A percentile compares a stretch with the other conserved stretches of the same genome.
These are phyloP conservation scores for Asterella californica DNA, from an alignment of 225 moss, liverwort and hornwort genomes.

Conservation along the genomic window DNA sequence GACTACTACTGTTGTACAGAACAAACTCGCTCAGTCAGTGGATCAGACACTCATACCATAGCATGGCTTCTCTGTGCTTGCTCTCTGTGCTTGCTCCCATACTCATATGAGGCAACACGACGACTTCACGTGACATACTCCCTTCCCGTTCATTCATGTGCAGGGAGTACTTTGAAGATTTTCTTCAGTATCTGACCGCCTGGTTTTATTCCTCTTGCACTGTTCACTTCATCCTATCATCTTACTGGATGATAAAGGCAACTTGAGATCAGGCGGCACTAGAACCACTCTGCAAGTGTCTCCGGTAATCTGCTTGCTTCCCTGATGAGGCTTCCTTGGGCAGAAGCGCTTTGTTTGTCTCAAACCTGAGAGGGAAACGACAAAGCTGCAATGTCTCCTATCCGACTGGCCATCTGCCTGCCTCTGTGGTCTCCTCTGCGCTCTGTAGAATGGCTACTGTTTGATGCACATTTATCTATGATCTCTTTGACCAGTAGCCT, in stretches of 20 bases:
- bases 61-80: no score
- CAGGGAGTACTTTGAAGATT: neutral
- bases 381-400: neutral
- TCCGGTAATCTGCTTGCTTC: neutral
- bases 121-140: neutral
- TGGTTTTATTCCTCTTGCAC: neutral
- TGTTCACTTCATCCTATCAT: neutral
- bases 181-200: neutral
- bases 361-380: neutral
- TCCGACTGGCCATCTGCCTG: neutral
- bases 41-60: constrained; percentile 1
- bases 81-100: no score
- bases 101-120: neutral
- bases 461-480: no score
- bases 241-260: neutral
- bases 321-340: no score
- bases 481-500: no score
- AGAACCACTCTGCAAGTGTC: neutral
- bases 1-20: neutral
- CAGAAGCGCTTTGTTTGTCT: neutral
- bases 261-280: neutral
- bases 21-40: neutral
- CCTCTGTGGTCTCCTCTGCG: neutral
- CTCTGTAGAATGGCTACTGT: no score
- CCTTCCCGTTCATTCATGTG: neutral